phyloP scores from a whole-genome alignment of 768 basidiomycete species.

The Auricularia heimuer region DNA sequence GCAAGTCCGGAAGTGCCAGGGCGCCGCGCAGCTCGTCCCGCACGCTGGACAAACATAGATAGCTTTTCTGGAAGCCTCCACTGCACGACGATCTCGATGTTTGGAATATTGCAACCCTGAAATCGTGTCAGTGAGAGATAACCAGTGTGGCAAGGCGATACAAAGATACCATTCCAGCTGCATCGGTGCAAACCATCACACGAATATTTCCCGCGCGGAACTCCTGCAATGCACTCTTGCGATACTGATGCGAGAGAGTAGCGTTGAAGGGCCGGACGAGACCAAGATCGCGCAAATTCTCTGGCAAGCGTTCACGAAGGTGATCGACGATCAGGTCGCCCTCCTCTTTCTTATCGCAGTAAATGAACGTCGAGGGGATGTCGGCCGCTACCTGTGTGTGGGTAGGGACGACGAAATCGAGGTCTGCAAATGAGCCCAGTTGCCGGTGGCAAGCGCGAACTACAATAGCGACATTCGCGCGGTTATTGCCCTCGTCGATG shows the following conservation, averaged over 20 bases:
- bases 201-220: not conserved
- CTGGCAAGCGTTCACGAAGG: slow-evolving; percentile 13
- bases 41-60: slow-evolving; percentile 24
- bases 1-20: not conserved
- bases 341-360: slow-evolving; percentile 14
- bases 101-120: slow-evolving; percentile 25
- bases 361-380: slow-evolving; percentile 21
- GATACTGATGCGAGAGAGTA: not conserved
- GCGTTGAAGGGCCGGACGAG: not conserved
- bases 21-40: slow-evolving; percentile 23
- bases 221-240: not conserved
- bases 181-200: not conserved
- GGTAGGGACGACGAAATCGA: slow-evolving; percentile 17
- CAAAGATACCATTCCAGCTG: not conserved
- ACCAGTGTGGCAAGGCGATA: not conserved
- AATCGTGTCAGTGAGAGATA: not conserved
- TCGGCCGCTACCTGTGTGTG: not conserved
- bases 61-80: slow-evolving; percentile 25
- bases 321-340: slow-evolving; percentile 20
- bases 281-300: not conserved
- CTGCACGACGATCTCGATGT: slow-evolving; percentile 29
- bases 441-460: slow-evolving; percentile 17
- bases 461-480: slow-evolving; percentile 18
- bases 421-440: slow-evolving; percentile 14
- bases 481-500: slow-evolving; percentile 17